Base-by-base conservation (phyloP, 2,329 filamentous ascomycete genomes). In the Ramularia endophylla region DNA sequence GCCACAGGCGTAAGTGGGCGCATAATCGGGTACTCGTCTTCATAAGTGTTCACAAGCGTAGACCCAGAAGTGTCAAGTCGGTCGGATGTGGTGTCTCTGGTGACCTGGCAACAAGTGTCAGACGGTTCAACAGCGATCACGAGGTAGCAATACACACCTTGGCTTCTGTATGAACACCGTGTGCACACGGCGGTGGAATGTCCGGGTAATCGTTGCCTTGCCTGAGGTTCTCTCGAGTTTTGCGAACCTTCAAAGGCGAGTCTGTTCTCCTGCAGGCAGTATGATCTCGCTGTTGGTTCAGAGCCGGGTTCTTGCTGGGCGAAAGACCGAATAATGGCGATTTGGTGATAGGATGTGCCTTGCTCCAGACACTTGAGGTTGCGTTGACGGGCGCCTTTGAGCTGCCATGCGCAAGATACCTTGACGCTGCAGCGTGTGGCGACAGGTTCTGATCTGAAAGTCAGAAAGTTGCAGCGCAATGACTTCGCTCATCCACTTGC, bases 141-240 rank as follows among this genome's bases (percentile, higher is more conserved):
- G 6, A 25, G 22, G 6, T 11, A 25, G 6, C 22, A 25, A 25
- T 25, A 25, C 22, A 25, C 22, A 25, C 22, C 22, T 25, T 11
- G 11, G 22, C 39, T 8, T 35, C 18, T 8, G 43, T 30, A 36
- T 34, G 32, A 20, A 18, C 17, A 4, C 15, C 17, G 22, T 47
- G 47, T 41, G 48, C 29, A 34, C 50, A 53, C 11, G 57, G 55
- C 11, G 22, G 55, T 30, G 53, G 52, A 18, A 59, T 46, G 29
- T 56, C 53, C 8, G 48, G 38, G 39, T 47, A 54, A 8, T 47
- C 40, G 33, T 32, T 41, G 12, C 43, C 28, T 8, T 55, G 43
- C 32, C 48, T 56, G 18, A 62, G 50, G 37, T 61, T 60, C 45
- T 63, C 60, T n/a, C 60, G 49, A 13, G 60, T 62, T 41, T 63